phyloP scores from a whole-genome alignment of 306 rosid species.

The Parietaria judaica region DNA sequence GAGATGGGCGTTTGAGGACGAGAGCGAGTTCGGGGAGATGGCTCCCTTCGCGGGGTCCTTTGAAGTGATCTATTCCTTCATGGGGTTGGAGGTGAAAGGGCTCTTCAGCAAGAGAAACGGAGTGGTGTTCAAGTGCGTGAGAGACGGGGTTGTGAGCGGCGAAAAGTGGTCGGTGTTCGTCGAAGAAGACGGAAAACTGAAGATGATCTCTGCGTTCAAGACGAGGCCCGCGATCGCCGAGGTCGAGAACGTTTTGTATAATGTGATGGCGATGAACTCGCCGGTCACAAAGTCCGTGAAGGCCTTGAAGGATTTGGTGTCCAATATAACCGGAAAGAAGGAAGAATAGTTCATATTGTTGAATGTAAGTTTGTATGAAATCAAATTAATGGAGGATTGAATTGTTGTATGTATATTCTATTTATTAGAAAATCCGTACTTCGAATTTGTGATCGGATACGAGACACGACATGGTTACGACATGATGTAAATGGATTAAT shows the following conservation, averaged over 20 bases:
- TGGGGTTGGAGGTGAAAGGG: conserved; percentile 86
- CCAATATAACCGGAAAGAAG: conserved; percentile 77
- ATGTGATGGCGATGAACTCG: conserved; percentile 81
- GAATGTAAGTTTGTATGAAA: too few species aligned
- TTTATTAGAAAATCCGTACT: not conserved
- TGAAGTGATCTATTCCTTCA: conserved; percentile 70
- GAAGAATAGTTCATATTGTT: conserved; percentile 22
- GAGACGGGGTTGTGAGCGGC: conserved; percentile 82
- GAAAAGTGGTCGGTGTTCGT: conserved; percentile 77
- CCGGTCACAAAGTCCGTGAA: conserved; percentile 80
- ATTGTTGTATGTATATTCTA: too few species aligned
- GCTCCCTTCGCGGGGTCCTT: conserved; percentile 59
- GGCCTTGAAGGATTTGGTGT: conserved; percentile 69
- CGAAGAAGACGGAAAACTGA: conserved; percentile 66
- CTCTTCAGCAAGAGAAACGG: conserved; percentile 64
- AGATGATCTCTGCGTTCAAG: conserved; percentile 51
- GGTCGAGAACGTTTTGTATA: conserved; percentile 82
- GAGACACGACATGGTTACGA: too few species aligned
- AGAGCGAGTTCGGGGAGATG: conserved; percentile 47
- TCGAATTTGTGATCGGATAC: too few species aligned
- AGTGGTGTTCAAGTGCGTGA: conserved; percentile 63
- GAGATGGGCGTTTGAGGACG: conserved; percentile 77
- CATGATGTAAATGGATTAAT: too few species aligned
- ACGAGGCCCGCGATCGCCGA: conserved; percentile 55
- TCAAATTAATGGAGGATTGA: too few species aligned